Evolutionary conservation across 2,329 filamentous ascomycete genomes (phyloP).

Genomic region (Clonostachys chloroleuca): DNA sequence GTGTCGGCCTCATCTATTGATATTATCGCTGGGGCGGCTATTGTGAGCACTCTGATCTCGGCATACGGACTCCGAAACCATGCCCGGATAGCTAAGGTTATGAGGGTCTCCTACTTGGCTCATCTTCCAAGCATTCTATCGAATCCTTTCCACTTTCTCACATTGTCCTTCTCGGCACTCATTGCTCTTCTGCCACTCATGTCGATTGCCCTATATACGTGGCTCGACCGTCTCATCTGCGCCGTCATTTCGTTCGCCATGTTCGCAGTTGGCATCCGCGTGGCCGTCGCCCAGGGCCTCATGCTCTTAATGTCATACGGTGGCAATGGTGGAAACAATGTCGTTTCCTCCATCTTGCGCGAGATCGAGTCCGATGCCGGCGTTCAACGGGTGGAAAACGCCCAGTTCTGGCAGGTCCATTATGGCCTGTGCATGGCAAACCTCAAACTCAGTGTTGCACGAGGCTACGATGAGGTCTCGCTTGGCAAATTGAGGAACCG

Average conservation of each 20-base stretch:
- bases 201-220: constrained; percentile 73
- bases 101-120: constrained; percentile 80
- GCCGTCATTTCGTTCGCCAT: constrained; percentile 79
- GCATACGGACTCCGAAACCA: constrained; percentile 88
- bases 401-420: constrained; percentile 97
- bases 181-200: constrained; percentile 80
- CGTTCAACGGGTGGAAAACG: constrained; percentile 78
- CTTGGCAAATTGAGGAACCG: constrained; percentile 71
- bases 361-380: constrained; percentile 80
- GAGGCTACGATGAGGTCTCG: constrained; percentile 63
- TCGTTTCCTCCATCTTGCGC: constrained; percentile 70
- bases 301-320: constrained; percentile 94
- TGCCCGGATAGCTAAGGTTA: constrained; percentile 84
- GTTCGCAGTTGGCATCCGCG: constrained; percentile 79
- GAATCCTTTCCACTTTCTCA: constrained; percentile 94
- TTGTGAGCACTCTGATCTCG: constrained; percentile 77
- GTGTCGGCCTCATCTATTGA: constrained; percentile 76
- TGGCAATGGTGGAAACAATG: constrained; percentile 26
- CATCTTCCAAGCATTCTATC: constrained; percentile 81
- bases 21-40: constrained; percentile 74
- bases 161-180: constrained; percentile 77
- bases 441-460: constrained; percentile 69
- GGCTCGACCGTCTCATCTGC: constrained; percentile 80
- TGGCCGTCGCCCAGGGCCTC: constrained; percentile 80
- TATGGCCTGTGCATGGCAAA: constrained; percentile 97